Evolutionary conservation across 495 filamentous ascomycete genomes (phyloP).

Genomic region (Aspergillus leporis): DNA sequence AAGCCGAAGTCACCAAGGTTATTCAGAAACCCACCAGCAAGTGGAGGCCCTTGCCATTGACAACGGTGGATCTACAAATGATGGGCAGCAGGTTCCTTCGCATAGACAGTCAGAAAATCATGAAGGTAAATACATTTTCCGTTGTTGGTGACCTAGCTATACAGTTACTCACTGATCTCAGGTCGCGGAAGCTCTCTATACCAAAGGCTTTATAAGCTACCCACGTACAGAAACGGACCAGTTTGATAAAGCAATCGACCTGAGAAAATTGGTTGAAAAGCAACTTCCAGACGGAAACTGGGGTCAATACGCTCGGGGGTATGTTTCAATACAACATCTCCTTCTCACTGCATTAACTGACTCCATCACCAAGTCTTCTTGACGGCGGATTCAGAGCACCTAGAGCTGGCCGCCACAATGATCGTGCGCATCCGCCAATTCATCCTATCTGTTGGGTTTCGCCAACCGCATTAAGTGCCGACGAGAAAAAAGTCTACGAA

Average conservation of each 20-base stretch:
- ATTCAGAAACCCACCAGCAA: constrained; percentile 89
- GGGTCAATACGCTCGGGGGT: constrained; percentile 79
- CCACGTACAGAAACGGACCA: constrained; percentile 96
- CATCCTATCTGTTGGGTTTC: constrained; percentile 84
- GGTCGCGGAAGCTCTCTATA: constrained; percentile 87
- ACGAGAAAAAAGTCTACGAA: constrained; percentile 83
- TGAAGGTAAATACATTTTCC: constrained; percentile 56
- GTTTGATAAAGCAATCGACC: constrained; percentile 87
- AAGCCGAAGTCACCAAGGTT: constrained; percentile 77
- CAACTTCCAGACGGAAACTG: constrained; percentile 74
- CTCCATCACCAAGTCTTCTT: constrained; percentile 52
- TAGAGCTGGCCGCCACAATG: constrained; percentile 81
- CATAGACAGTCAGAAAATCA: constrained; percentile 82
- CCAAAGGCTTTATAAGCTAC: constrained; percentile 94
- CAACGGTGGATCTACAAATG: constrained; percentile 98
- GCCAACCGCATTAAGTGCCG: constrained; percentile 55
- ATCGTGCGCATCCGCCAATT: constrained; percentile 96
- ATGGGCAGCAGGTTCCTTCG: constrained; percentile 83
- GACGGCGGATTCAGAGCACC: constrained; percentile 80
- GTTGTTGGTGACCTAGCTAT: background rate
- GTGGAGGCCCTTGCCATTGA: constrained; percentile 90
- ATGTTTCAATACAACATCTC: constrained; percentile 10
- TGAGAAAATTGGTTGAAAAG: constrained; percentile 77
- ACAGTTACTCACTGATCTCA: constrained; percentile 22
- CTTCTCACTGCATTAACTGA: constrained; percentile 13